These are phyloP conservation scores for Podospora anserina DNA, from an alignment of 495 filamentous ascomycete genomes.

Conservation along the genomic window DNA sequence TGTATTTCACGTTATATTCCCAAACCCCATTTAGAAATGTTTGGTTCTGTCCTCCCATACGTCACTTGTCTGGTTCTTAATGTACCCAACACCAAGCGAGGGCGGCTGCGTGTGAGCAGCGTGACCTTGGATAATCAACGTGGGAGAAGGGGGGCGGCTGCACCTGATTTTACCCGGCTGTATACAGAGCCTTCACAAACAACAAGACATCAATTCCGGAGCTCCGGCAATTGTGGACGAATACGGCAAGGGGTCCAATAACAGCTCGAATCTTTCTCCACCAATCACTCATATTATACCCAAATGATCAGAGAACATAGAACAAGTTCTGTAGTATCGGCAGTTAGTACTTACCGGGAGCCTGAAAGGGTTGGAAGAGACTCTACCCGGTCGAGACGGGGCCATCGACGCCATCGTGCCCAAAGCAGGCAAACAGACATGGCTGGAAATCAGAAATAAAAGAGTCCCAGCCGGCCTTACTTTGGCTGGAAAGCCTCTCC, in stretches of 20 bases:
- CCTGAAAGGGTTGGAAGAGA: slow-evolving; percentile 21
- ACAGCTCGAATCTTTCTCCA: slow-evolving; percentile 27
- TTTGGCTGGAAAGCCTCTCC: background rate
- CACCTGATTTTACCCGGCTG: slow-evolving; percentile 26
- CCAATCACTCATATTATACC: slow-evolving; percentile 41
- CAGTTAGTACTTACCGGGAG: slow-evolving; percentile 36
- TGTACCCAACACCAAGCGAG: slow-evolving; percentile 4
- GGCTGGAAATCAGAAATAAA: slow-evolving; percentile 9
- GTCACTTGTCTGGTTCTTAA: slow-evolving; percentile 16
- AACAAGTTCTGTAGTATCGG: slow-evolving; percentile 43
- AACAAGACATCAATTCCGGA: slow-evolving; percentile 28
- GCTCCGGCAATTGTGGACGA: slow-evolving; percentile 39
- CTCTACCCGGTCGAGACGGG: slow-evolving; percentile 19
- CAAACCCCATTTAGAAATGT: slow-evolving; percentile 6
- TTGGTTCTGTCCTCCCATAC: slow-evolving; percentile 14
- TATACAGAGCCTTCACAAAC: slow-evolving; percentile 2
- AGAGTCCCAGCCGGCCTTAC: background rate
- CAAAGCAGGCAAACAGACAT: background rate
- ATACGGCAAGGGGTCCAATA: slow-evolving; percentile 41
- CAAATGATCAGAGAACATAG: slow-evolving; percentile 37
- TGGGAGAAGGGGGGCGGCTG: slow-evolving; percentile 9
- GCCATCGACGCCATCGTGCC: slow-evolving; percentile 3
- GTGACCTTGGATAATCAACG: slow-evolving; percentile 16
- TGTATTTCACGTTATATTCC: background rate
- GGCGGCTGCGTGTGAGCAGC: slow-evolving; percentile 10